These are phyloP conservation scores for Naganishia friedmannii DNA, from an alignment of 768 basidiomycete species.

Conservation along the genomic window DNA sequence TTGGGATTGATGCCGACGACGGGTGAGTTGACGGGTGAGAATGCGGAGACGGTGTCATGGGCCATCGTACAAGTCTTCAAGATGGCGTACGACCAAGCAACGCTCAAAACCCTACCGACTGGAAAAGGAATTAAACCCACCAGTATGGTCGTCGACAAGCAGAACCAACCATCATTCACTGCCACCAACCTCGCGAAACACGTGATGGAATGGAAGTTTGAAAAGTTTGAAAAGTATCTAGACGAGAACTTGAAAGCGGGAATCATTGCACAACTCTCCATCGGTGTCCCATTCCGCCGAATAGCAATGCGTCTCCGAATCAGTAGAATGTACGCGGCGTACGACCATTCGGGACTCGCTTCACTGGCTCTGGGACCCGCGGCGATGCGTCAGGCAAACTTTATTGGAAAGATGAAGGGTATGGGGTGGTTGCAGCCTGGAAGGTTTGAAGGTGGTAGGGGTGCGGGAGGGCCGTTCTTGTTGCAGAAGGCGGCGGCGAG, in stretches of 20 bases:
- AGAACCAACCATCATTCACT: background rate
- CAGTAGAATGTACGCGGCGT: constrained; percentile 23
- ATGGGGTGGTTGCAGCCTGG: constrained; percentile 37
- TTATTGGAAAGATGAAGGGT: constrained; percentile 37
- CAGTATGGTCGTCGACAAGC: background rate
- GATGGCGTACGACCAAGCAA: background rate
- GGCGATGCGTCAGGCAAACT: constrained; percentile 36
- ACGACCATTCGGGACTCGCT: constrained; percentile 15
- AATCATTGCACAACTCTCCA: background rate
- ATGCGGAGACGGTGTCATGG: background rate
- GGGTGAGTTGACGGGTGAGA: constrained; percentile 5
- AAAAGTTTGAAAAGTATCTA: constrained; percentile 10
- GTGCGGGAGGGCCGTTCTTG: constrained; percentile 18
- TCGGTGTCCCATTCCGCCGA: background rate
- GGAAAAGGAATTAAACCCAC: no score
- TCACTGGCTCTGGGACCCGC: constrained; percentile 34
- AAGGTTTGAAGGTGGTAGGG: constrained; percentile 26
- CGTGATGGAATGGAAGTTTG: background rate
- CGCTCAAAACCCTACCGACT: background rate
- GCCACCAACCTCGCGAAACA: background rate
- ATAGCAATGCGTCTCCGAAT: constrained; percentile 1
- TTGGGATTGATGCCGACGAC: constrained; percentile 22
- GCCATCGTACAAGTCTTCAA: background rate
- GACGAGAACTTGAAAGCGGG: background rate
- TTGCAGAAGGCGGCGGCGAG: constrained; percentile 33